Evolutionary conservation across 1,139 yeast genomes (phyloP), one percentile per base, ranked within the genome.

Genomic region (Suhomyces panamericanus): DNA sequence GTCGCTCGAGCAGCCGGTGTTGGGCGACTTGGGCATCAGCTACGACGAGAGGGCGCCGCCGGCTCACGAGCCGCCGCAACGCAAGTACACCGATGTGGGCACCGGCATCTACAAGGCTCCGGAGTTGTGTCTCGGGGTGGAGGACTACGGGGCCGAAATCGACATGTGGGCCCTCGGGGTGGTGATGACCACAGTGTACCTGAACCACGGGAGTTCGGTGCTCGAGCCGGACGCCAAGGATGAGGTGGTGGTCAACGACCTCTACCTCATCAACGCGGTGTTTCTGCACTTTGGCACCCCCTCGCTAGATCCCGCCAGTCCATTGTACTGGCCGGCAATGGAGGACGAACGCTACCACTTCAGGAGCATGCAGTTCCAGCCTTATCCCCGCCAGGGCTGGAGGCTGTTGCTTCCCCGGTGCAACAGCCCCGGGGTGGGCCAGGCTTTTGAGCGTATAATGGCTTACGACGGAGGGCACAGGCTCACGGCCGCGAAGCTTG

Each of bases 81-180:
- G 59, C 10, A 86, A 85, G 55, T 73, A 81, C 43, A 77, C 83
- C 8, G 96, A 90, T 58, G 84, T 93, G 3, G 78, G 88, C 24
- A 86, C 96, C 0, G 83, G 87, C 0, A 76, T 78, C 37, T 93
- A 83, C 66, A 85, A 89, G 54, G 87, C 97, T 0, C 95, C 97
- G 0, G 98, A 93, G 58, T 68, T 88, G 39, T 67, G 93, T 39
- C 78, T 89, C 47, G 90, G 95, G 0, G 69, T 80, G n/a, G 59
- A 73, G 8, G 73, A 77, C 48, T 93, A 93, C 61, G 67, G 78
- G 2, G 63, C 60, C 34, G 82, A 77, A 35, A 70, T 91, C 4
- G 99, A 93, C 59, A 72, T 89, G 26, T 93, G 98, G 98, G 71
- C 88, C 0, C 59, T 85, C 15, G 95, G 93, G 2, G 77, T 93